phyloP scores from a whole-genome alignment of 2,329 filamentous ascomycete species.

The Eutypa lata region DNA sequence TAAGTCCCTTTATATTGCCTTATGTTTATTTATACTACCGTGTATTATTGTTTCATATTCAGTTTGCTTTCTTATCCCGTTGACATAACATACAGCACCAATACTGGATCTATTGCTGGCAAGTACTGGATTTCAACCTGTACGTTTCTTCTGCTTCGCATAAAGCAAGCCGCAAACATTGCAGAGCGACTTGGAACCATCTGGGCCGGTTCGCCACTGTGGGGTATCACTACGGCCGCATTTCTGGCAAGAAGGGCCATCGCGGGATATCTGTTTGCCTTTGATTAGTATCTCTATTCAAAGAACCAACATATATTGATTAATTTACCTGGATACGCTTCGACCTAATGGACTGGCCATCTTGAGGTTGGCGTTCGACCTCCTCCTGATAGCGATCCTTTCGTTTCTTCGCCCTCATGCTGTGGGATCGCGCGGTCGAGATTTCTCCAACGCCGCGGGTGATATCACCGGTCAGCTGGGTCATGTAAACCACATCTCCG shows the following conservation, averaged over 20 bases:
- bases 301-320: neutral
- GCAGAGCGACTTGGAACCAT: conserved; percentile 7
- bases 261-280: neutral
- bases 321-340: neutral
- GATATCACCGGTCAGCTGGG: conserved; percentile 13
- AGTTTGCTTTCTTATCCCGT: no score
- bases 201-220: conserved; percentile 12
- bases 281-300: neutral
- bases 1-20: no score
- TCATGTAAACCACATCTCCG: conserved; percentile 15
- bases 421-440: conserved; percentile 9
- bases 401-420: conserved; percentile 5
- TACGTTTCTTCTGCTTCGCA: conserved; percentile 5
- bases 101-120: no score
- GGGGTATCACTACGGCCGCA: conserved; percentile 12
- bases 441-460: conserved; percentile 11
- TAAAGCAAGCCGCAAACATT: conserved; percentile 13
- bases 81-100: no score
- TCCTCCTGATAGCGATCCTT: conserved; percentile 4
- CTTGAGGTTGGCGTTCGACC: conserved; percentile 1
- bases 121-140: no score
- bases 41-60: no score
- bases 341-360: neutral
- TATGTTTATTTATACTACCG: no score
- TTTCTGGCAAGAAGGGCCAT: conserved; percentile 3